Conservation (phyloP, 371 early-diverging fungal species). For the Zopfochytrium polystomum region DNA sequence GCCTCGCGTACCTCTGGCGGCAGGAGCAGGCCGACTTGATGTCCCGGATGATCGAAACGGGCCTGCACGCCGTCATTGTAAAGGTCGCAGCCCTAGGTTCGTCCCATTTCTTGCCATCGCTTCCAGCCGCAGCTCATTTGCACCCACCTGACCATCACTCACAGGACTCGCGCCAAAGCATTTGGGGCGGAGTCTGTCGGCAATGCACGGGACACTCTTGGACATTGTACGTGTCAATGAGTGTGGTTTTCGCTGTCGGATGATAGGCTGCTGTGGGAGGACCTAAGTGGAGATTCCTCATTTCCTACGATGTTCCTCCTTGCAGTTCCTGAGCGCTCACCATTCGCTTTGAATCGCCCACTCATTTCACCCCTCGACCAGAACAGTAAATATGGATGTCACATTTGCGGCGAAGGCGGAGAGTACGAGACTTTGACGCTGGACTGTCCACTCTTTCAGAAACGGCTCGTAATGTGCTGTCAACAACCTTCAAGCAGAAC, state of each 20-base stretch:
- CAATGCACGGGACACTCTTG: conserved; percentile 73
- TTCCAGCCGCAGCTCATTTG: too few relatives aligned
- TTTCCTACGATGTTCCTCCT: too few relatives aligned
- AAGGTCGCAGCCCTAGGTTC: conserved; percentile 94
- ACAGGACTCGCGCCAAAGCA: conserved; percentile 61
- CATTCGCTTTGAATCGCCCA: neutral
- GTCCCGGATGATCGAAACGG: conserved; percentile 85
- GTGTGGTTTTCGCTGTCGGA: neutral
- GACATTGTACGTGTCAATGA: conserved; percentile 61
- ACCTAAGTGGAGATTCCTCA: too few relatives aligned
- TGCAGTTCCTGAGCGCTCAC: neutral
- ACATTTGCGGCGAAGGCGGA: conserved; percentile 99
- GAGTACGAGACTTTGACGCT: conserved; percentile 98
- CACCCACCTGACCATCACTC: too few relatives aligned
- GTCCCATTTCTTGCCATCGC: too few relatives aligned
- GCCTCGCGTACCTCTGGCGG: conserved; percentile 94
- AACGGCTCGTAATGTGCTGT: conserved; percentile 50
- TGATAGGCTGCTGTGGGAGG: neutral
- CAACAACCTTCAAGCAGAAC: too few relatives aligned
- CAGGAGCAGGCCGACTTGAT: conserved; percentile 84
- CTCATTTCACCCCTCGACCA: conserved; percentile 12
- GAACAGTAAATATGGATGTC: conserved; percentile 64
- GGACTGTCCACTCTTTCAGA: conserved; percentile 95
- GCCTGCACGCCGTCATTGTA: conserved; percentile 83
- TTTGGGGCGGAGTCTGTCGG: conserved; percentile 73